Evolutionary conservation across 305 asterid species (phyloP).

Genomic region (Ilex paraguariensis): DNA sequence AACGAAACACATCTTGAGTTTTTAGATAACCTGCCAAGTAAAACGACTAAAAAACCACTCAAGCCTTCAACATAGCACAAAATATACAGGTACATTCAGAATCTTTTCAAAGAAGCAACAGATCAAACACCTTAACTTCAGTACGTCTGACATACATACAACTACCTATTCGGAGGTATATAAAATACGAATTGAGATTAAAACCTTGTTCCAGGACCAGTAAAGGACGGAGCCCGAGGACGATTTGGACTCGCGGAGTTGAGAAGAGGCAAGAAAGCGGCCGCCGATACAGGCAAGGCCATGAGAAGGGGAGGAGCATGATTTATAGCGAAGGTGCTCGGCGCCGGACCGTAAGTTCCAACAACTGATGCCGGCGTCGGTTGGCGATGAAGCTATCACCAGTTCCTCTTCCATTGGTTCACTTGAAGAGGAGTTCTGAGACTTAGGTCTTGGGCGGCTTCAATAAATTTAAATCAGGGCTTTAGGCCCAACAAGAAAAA

Average conservation of each 20-base stretch:
- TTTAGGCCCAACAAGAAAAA: too few species aligned
- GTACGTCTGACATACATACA: too few species aligned
- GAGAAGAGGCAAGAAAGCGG: constrained; percentile 79
- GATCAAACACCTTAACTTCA: constrained; percentile 20
- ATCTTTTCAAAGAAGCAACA: constrained; percentile 9
- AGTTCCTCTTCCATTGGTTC: constrained; percentile 43
- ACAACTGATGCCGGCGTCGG: constrained; percentile 77
- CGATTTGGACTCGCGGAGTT: constrained; percentile 60
- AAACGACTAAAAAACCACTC: background rate
- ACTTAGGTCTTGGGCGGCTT: too few species aligned
- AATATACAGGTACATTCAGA: too few species aligned
- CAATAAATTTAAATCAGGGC: too few species aligned
- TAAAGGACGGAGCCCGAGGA: constrained; percentile 64
- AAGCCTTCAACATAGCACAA: too few species aligned
- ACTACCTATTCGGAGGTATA: too few species aligned
- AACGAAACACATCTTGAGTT: background rate
- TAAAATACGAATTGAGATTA: background rate
- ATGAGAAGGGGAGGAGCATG: constrained; percentile 69
- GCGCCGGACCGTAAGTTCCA: constrained; percentile 84
- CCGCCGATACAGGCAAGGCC: constrained; percentile 71
- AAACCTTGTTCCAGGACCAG: constrained; percentile 94
- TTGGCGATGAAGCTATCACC: constrained; percentile 74
- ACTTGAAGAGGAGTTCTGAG: too few species aligned
- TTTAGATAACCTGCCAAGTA: background rate
- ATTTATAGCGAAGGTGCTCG: constrained; percentile 55